Percentiles rank a stretch among this genome's conserved stretches.
phyloP scores from a whole-genome alignment of 2,329 filamentous ascomycete species.

The Colletotrichum chlorophyti region DNA sequence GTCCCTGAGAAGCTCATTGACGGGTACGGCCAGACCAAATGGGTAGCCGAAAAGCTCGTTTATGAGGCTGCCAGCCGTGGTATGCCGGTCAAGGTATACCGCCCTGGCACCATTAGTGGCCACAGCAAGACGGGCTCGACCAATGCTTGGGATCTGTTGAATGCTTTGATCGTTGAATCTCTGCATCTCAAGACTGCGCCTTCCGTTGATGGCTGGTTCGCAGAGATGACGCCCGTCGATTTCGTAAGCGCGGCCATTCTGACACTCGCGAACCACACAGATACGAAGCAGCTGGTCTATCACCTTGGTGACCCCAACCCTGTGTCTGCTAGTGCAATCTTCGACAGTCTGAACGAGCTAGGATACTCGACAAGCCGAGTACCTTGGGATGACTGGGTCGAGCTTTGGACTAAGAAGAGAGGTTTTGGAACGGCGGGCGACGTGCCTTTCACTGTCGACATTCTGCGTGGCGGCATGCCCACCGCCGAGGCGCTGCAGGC shows the following conservation, averaged over 20 bases:
- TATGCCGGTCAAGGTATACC: conserved; percentile 73
- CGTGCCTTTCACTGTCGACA: conserved; percentile 78
- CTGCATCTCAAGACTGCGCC: conserved; percentile 75
- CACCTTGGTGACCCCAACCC: conserved; percentile 78
- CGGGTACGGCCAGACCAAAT: conserved; percentile 82
- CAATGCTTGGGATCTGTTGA: conserved; percentile 80
- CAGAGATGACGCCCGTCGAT: conserved; percentile 86
- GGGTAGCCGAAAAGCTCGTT: conserved; percentile 80
- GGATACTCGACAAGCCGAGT: conserved; percentile 74
- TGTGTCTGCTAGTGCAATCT: conserved; percentile 70
- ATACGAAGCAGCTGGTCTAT: conserved; percentile 70
- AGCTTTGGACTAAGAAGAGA: conserved; percentile 75
- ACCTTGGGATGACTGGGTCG: conserved; percentile 76
- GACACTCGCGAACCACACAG: conserved; percentile 69
- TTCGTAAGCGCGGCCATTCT: conserved; percentile 79
- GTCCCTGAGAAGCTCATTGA: conserved; percentile 74
- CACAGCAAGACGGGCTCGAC: conserved; percentile 78
- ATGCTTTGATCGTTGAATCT: conserved; percentile 78
- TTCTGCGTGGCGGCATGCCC: conserved; percentile 82
- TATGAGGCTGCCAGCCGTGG: conserved; percentile 72
- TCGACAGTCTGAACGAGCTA: conserved; percentile 67
- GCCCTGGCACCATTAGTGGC: conserved; percentile 79
- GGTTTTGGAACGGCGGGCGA: conserved; percentile 69
- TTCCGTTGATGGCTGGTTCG: conserved; percentile 75
- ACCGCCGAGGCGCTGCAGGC: conserved; percentile 73